Evolutionary conservation across 768 basidiomycete genomes (phyloP), one percentile per base, ranked within the genome.

Genomic region (Harrya chromipes): DNA sequence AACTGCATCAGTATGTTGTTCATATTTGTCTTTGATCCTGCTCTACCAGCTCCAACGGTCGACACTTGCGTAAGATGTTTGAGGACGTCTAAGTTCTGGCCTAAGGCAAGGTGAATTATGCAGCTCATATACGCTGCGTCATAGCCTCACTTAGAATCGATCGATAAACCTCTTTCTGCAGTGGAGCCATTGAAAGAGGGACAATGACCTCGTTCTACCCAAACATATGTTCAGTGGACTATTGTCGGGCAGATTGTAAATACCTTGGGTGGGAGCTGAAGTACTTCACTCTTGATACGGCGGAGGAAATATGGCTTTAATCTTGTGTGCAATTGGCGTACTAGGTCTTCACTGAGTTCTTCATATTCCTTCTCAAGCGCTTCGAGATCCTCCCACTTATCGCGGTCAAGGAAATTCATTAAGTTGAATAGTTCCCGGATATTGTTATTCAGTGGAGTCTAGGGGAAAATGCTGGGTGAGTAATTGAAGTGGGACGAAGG

Each of bases 381-480:
- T 59, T 85, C 82, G 19, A 97, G 72, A 63, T 98, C 82, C 6
- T 70, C 64, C 90, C 90, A 91, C 53, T 87, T 74, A 12, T 69
- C 56, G 6, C 87, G 82, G 63, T 94, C 90, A 16, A 98, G 79
- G 73, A 98, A 98, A 65, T 93, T 90, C 84, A 99, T 93, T 37
- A 99, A 76, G 66, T 94, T 98, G 75, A 98, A 95, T 21, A 99
- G 70, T 69, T 99, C 97, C 40, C 91, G 80, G 20, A 99, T 87
- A 63, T 97, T 98, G 73, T 98, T 98, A 69, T 98, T 98, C 50
- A 98, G 68, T 0, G 95, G 95, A 0, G 97, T 98, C 79, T 92
- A 50, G 17, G 33, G 34, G 34, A 36, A 34, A 29, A 19, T 17
- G 19, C 50, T 39, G 10, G 42, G 46, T 6, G 6, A 47, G 33